Percentiles rank a stretch among this genome's conserved stretches.
These are phyloP conservation scores for Sporothrix luriei DNA, from an alignment of 2,329 filamentous ascomycete genomes.

Conservation along the genomic window DNA sequence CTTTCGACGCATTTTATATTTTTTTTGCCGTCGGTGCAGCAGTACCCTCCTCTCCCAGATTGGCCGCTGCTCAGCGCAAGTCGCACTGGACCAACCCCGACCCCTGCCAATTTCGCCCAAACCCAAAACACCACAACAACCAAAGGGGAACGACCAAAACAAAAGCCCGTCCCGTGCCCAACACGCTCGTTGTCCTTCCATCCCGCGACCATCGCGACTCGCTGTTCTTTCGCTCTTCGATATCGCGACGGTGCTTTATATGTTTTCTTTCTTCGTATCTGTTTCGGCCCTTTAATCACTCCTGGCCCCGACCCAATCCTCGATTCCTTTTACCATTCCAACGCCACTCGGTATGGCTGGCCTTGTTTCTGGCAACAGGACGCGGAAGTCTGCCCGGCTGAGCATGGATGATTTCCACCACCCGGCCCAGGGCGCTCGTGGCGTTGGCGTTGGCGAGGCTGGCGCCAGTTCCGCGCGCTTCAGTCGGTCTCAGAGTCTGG, in stretches of 20 bases:
- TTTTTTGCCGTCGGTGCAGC: background rate
- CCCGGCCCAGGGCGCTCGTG: constrained; percentile 13
- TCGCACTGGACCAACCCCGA: constrained; percentile 24
- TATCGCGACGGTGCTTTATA: background rate
- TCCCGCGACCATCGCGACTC: background rate
- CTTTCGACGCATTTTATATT: background rate
- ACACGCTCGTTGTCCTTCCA: constrained; percentile 8
- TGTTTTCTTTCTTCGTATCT: background rate
- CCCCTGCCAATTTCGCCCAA: constrained; percentile 25
- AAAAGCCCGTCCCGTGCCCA: constrained; percentile 9
- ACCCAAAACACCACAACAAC: constrained; percentile 20
- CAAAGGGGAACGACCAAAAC: constrained; percentile 19
- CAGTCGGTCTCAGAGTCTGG: background rate
- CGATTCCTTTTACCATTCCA: background rate
- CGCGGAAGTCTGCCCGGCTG: constrained; percentile 22
- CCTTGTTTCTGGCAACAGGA: constrained; percentile 18
- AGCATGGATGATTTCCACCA: constrained; percentile 29
- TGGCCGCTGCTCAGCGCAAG: constrained; percentile 11
- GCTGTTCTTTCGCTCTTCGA: background rate
- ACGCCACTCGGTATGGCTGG: background rate
- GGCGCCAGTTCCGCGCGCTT: constrained; percentile 17
- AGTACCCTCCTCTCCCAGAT: background rate
- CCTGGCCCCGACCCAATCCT: background rate
- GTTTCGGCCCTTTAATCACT: background rate
- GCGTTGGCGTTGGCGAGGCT: constrained; percentile 22